These are phyloP conservation scores for Fusarium sp. DNA, from an alignment of 2,329 filamentous ascomycete genomes.

Conservation along the genomic window DNA sequence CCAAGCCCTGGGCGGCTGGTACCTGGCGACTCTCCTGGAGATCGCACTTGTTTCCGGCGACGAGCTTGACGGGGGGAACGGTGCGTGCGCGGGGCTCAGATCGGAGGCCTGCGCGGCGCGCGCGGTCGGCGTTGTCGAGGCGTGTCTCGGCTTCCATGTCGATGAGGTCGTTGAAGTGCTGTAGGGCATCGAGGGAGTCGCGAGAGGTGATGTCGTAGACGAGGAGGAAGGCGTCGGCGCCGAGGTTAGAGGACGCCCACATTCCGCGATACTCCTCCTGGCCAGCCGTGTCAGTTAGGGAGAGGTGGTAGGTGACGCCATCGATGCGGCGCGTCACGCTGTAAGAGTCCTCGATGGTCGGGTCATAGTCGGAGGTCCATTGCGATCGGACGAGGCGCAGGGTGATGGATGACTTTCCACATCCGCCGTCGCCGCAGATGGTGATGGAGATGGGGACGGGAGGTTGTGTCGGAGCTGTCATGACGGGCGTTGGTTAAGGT, in stretches of 20 bases:
- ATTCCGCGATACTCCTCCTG: constrained; percentile 90
- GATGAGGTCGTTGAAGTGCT: constrained; percentile 83
- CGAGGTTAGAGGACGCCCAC: constrained; percentile 80
- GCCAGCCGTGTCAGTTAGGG: constrained; percentile 84
- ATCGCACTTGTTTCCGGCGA: constrained; percentile 88
- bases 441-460: constrained; percentile 74
- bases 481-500: constrained; percentile 8
- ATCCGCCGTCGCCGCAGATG: constrained; percentile 85
- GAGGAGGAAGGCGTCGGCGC: constrained; percentile 81
- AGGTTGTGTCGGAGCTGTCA: constrained; percentile 38
- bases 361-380: constrained; percentile 85
- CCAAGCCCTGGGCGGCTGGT: constrained; percentile 72
- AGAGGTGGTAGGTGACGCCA: constrained; percentile 79
- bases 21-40: constrained; percentile 73
- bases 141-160: constrained; percentile 80
- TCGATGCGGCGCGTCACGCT: constrained; percentile 81
- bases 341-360: constrained; percentile 85
- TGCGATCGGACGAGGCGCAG: constrained; percentile 80
- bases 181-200: constrained; percentile 72
- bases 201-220: constrained; percentile 85
- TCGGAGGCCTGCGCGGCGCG: constrained; percentile 54
- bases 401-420: constrained; percentile 85
- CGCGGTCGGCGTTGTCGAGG: constrained; percentile 66
- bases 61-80: constrained; percentile 79
- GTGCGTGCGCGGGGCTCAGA: constrained; percentile 55